Base-by-base conservation (phyloP, 768 basidiomycete genomes). In the Candolleomyces efflorescens region DNA sequence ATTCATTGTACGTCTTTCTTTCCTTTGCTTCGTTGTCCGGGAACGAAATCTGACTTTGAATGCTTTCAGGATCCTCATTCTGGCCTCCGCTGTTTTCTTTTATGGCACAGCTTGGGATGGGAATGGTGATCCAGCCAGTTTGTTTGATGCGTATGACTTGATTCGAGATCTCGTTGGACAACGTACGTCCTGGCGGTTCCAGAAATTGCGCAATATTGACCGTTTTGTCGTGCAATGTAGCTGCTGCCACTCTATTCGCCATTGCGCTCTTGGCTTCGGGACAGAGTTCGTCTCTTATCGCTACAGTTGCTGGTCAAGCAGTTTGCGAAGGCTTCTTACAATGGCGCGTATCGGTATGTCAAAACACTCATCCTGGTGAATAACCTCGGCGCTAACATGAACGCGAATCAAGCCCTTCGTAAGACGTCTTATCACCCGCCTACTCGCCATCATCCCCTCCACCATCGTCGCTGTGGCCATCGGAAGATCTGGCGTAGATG, bases 271-370 rank as follows among this genome's bases (percentile, higher is more conserved):
- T 98, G 12, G 84, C 87, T 36, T 78, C 92, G 2, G 94, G 95
- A 2, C 94, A 82, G 78, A 90, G 90, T 61, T 90, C 95, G 0
- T 90, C 89, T 7, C 81, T 97, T 51, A 88, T 96, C 3, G 94
- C 92, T 10, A 97, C 93, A 0, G 80, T 96, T 12, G 88, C 92
- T 0, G 94, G 94, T 0, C 94, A 97, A 71, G 87, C 91, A 20
- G 87, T 98, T 39, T 86, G 86, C 0, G 94, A 97, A 71, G 94
- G 94, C 0, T 94, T 94, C 71, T 78, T 96, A 54, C 84, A 82
- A 53, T 96, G 93, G 93, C 81, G 84, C 47, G 82, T 92, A 37
- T 89, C 90, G 62, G 89, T 90, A 65, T 60, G 76, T 66, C 32
- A 41, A 46, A n/a, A n/a, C n/a, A n/a, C n/a, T n/a, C n/a, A n/a